phyloP scores from a whole-genome alignment of 179 eudicot species.

The Pouteria campechiana region DNA sequence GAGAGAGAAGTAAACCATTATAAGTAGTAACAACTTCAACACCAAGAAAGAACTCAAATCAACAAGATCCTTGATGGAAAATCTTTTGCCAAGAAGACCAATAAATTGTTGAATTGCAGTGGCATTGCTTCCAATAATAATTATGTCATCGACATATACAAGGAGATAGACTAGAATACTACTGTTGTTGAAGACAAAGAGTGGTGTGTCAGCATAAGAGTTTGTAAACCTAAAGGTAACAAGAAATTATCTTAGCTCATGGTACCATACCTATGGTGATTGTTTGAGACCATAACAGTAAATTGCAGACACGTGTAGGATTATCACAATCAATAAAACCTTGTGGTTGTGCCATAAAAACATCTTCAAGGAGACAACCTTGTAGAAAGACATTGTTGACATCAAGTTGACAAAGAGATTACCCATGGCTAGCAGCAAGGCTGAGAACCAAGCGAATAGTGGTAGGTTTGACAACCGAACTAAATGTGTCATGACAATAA shows the following conservation, averaged over 20 bases:
- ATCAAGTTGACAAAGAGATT: too few species aligned
- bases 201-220: not conserved
- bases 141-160: not conserved
- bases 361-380: too few species aligned
- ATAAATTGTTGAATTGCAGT: not conserved
- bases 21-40: too few species aligned
- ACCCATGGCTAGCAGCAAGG: too few species aligned
- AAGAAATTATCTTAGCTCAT: not conserved
- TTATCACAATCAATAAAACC: too few species aligned
- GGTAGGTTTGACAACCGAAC: too few species aligned
- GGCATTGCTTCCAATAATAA: not conserved
- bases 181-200: not conserved
- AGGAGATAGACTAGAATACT: not conserved
- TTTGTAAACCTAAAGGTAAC: not conserved
- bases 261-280: slow-evolving; percentile 3
- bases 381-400: too few species aligned
- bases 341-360: too few species aligned
- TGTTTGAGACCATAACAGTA: too few species aligned
- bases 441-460: too few species aligned
- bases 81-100: not conserved
- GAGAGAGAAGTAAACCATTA: not conserved
- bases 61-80: not conserved
- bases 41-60: not conserved
- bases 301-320: too few species aligned
- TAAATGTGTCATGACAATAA: too few species aligned